Conservation (phyloP, 257 asterid species). For the Nicotiana paniculata region DNA sequence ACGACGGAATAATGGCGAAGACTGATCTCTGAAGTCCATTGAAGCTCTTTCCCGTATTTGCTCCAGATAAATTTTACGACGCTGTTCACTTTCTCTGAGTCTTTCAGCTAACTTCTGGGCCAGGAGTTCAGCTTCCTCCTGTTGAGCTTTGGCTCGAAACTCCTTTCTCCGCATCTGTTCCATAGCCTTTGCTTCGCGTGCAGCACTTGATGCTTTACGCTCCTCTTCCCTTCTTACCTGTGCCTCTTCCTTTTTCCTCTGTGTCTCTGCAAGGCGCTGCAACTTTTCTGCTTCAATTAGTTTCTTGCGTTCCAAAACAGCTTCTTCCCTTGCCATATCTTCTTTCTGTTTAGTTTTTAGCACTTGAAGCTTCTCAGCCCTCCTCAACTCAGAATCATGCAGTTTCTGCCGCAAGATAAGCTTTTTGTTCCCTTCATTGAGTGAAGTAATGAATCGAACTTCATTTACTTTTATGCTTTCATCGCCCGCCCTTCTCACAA, state of each 20-base stretch:
- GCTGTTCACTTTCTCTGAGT: slow-evolving; percentile 91
- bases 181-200: slow-evolving; percentile 93
- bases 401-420: slow-evolving; percentile 81
- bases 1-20: slow-evolving; percentile 92
- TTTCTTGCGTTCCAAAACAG: slow-evolving; percentile 90
- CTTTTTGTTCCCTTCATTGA: slow-evolving; percentile 95
- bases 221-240: slow-evolving; percentile 97
- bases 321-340: slow-evolving; percentile 97
- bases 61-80: slow-evolving; percentile 89
- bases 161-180: slow-evolving; percentile 93
- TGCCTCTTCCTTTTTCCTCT: slow-evolving; percentile 94
- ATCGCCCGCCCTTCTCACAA: slow-evolving; percentile 96
- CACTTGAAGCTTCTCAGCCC: slow-evolving; percentile 91
- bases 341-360: slow-evolving; percentile 85
- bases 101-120: slow-evolving; percentile 95
- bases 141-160: slow-evolving; percentile 88
- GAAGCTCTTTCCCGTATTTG: slow-evolving; percentile 97
- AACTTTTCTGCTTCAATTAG: slow-evolving; percentile 94
- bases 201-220: slow-evolving; percentile 94
- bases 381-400: slow-evolving; percentile 88
- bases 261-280: slow-evolving; percentile 94
- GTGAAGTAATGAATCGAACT: slow-evolving; percentile 93
- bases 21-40: slow-evolving; percentile 98
- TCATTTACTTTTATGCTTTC: slow-evolving; percentile 98
- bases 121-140: slow-evolving; percentile 96